Conservation (phyloP, 495 filamentous ascomycete species). For the Penicillium steckii region DNA sequence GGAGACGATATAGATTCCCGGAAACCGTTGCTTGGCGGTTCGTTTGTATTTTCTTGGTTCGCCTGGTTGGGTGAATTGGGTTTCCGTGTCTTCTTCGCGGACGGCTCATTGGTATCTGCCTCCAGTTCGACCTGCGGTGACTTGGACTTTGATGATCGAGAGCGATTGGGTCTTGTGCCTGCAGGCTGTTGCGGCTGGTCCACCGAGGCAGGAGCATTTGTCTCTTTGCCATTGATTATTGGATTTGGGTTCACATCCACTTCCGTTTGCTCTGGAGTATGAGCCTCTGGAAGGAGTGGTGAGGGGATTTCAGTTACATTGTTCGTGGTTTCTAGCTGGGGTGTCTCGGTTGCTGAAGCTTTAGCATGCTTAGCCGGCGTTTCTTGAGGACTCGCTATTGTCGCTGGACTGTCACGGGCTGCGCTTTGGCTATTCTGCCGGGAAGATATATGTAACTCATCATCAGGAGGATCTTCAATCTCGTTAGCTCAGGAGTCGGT, state of each 20-base stretch:
- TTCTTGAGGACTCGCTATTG: slow-evolving; percentile 12
- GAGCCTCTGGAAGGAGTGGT: not conserved
- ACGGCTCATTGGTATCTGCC: not conserved
- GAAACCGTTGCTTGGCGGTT: not conserved
- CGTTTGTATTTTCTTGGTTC: not conserved
- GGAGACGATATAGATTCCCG: not conserved
- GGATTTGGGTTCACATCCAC: not conserved
- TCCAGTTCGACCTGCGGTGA: not conserved
- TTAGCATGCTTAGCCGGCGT: not conserved
- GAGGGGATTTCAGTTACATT: not conserved
- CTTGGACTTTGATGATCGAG: slow-evolving; percentile 4
- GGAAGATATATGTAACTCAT: slow-evolving; percentile 1
- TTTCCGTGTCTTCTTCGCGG: not conserved
- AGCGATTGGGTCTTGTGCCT: not conserved
- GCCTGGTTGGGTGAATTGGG: not conserved
- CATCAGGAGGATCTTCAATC: slow-evolving; percentile 15
- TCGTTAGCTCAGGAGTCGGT: slow-evolving; percentile 3
- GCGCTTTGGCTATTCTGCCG: slow-evolving; percentile 1
- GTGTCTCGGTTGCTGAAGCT: not conserved
- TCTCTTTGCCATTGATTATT: not conserved
- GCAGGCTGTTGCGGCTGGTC: not conserved
- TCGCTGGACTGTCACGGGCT: not conserved
- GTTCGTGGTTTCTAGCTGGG: not conserved
- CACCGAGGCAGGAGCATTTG: not conserved
- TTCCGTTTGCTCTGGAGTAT: not conserved